These are phyloP conservation scores for Monilinia fructicola DNA, from an alignment of 2,329 filamentous ascomycete genomes.

Conservation along the genomic window DNA sequence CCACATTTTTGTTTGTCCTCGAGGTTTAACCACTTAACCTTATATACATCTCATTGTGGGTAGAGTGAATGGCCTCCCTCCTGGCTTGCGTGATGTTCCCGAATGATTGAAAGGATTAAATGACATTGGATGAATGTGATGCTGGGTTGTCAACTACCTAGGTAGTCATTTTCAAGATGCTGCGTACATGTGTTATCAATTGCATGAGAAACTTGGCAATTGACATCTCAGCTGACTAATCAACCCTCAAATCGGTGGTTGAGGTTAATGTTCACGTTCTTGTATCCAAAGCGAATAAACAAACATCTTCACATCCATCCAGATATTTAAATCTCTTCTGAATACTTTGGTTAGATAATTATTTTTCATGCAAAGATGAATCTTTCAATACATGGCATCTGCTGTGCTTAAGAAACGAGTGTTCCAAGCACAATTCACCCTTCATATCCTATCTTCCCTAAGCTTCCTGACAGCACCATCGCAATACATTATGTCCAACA, in stretches of 20 bases:
- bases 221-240: slow-evolving; percentile 1
- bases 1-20: neutral
- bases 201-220: neutral
- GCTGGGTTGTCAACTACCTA: neutral
- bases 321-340: neutral
- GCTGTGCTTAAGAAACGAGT: neutral
- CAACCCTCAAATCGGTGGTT: neutral
- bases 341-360: neutral
- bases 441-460: neutral
- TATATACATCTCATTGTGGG: too few species aligned
- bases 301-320: neutral
- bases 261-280: too few species aligned
- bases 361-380: neutral
- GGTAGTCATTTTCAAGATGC: neutral
- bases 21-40: neutral
- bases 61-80: neutral
- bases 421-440: neutral
- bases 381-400: neutral
- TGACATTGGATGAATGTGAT: neutral
- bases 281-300: too few species aligned
- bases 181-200: neutral
- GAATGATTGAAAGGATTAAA: neutral
- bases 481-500: neutral
- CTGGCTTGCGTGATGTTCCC: neutral
- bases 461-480: neutral